Evolutionary conservation across 495 filamentous ascomycete genomes (phyloP).

Genomic region (Immersiella caudata): DNA sequence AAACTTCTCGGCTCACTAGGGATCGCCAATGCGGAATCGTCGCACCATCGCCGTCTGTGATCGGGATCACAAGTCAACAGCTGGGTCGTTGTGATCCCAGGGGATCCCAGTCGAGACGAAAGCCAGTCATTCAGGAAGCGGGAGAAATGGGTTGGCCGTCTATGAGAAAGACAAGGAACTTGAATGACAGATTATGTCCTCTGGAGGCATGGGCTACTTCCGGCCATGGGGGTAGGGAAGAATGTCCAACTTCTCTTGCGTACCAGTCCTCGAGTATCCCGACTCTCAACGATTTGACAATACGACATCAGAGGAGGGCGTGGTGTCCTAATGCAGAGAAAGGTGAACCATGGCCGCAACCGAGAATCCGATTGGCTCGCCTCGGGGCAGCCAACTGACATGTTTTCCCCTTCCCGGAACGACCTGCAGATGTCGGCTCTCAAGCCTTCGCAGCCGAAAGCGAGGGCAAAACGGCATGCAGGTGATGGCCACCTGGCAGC

Average conservation of each 20-base stretch:
- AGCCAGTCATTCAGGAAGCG: constrained; percentile 6
- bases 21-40: constrained; percentile 10
- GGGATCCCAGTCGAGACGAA: background rate
- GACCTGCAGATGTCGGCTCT: constrained; percentile 21
- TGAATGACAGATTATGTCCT: too few relatives aligned
- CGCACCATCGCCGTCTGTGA: background rate
- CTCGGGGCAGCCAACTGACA: constrained; percentile 1
- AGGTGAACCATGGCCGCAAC: constrained; percentile 5
- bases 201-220: too few relatives aligned
- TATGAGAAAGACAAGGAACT: too few relatives aligned
- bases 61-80: background rate
- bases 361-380: constrained; percentile 26
- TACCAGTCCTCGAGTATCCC: too few relatives aligned
- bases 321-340: too few relatives aligned
- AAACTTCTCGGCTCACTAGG: background rate
- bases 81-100: background rate
- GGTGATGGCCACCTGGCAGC: constrained; percentile 12
- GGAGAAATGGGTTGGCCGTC: too few relatives aligned
- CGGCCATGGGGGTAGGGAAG: too few relatives aligned
- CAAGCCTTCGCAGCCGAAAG: constrained; percentile 19
- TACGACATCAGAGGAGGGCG: background rate
- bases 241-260: too few relatives aligned
- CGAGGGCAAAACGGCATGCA: constrained; percentile 9
- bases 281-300: background rate
- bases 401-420: constrained; percentile 19